A percentile compares a stretch with the other conserved stretches of the same genome.
Conservation (phyloP, 306 rosid genomes). For the Heteromeles arbutifolia region DNA sequence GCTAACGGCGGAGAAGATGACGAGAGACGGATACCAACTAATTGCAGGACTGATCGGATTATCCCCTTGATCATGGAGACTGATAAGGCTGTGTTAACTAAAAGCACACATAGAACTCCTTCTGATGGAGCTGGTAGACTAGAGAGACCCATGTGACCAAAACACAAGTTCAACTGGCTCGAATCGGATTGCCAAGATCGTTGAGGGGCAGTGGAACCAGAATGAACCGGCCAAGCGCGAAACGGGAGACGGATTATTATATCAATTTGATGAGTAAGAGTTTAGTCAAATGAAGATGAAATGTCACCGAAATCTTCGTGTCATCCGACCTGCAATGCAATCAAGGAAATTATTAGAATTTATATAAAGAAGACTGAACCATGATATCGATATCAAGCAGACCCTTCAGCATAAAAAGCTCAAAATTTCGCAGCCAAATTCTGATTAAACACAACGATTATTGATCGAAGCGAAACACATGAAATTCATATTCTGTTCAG, state of each 20-base stretch:
- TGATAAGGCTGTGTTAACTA: conserved; percentile 71
- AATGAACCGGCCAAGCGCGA: not conserved
- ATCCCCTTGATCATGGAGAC: conserved; percentile 73
- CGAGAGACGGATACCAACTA: conserved; percentile 48
- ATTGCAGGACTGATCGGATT: conserved; percentile 58
- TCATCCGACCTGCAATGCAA: conserved; percentile 29
- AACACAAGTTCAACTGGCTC: not conserved
- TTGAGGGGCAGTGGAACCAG: not conserved
- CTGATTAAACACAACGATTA: not conserved
- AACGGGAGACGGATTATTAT: not conserved
- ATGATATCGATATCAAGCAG: not conserved
- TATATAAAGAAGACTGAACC: not conserved
- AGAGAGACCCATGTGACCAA: conserved; percentile 73
- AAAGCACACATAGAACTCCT: conserved; percentile 64
- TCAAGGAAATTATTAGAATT: conserved; percentile 20
- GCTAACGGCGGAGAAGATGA: conserved; percentile 24
- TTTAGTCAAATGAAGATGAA: conserved; percentile 4
- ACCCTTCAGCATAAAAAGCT: not conserved
- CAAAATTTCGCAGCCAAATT: not conserved
- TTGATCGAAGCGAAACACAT: not conserved
- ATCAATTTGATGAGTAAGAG: conserved; percentile 21
- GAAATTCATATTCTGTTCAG: not conserved
- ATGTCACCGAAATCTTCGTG: conserved; percentile 12
- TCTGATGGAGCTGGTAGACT: conserved; percentile 93
- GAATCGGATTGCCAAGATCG: not conserved